phyloP scores from a whole-genome alignment of 2,329 filamentous ascomycete species.

The Colletotrichum aenigma region DNA sequence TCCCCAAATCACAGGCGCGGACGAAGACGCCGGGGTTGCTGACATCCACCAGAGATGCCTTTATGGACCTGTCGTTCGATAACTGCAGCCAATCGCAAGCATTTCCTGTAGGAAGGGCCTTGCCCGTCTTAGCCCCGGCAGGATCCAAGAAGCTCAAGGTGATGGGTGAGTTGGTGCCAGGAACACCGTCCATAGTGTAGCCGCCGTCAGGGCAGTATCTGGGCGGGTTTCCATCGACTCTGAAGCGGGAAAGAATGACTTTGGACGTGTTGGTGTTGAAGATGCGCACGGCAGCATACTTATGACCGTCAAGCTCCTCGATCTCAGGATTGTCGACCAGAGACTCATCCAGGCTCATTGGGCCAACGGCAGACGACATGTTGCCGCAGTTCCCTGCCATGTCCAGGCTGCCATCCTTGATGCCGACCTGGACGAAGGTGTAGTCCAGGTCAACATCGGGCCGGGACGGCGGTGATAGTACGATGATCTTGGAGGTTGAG shows the following conservation, averaged over 20 bases:
- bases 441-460: conserved; percentile 60
- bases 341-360: conserved; percentile 58
- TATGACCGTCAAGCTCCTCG: background rate
- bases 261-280: conserved; percentile 35
- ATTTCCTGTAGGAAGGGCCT: conserved; percentile 41
- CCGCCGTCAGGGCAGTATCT: conserved; percentile 33
- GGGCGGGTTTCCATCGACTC: conserved; percentile 27
- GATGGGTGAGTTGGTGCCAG: conserved; percentile 36
- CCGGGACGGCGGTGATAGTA: conserved; percentile 50
- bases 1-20: conserved; percentile 31
- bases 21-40: conserved; percentile 48
- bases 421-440: conserved; percentile 63
- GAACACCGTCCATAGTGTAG: conserved; percentile 38
- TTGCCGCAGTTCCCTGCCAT: conserved; percentile 44
- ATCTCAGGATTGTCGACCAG: conserved; percentile 35
- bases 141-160: conserved; percentile 42
- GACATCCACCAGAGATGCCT: conserved; percentile 43
- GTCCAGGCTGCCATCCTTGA: conserved; percentile 57
- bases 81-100: conserved; percentile 34
- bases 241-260: conserved; percentile 40
- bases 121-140: conserved; percentile 44
- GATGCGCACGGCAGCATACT: conserved; percentile 22
- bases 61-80: conserved; percentile 28
- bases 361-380: conserved; percentile 49
- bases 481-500: conserved; percentile 57